Conservation (phyloP, 192 early-diverging fungal species). For the Nowakowskiella sp. region DNA sequence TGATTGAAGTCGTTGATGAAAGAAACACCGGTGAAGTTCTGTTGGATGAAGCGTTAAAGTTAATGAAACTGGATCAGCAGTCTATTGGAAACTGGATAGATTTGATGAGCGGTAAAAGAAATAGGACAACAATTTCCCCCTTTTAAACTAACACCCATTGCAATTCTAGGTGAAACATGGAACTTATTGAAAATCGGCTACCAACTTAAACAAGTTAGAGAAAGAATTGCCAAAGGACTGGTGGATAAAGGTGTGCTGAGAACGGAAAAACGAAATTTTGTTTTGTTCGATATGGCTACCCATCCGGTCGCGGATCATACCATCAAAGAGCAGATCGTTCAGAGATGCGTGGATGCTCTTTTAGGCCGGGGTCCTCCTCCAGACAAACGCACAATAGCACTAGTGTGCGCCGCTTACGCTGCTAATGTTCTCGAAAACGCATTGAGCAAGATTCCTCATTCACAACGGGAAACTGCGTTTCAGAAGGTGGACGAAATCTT, state of each 20-base stretch:
- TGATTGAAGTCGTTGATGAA: constrained; percentile 74
- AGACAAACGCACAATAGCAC: constrained; percentile 65
- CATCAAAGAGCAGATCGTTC: constrained; percentile 82
- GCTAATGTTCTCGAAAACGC: constrained; percentile 98
- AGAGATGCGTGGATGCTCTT: constrained; percentile 70
- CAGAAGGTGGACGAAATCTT: constrained; percentile 82
- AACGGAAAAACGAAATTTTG: constrained; percentile 92
- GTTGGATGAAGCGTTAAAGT: constrained; percentile 85
- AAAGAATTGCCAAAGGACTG: constrained; percentile 89
- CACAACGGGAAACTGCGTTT: constrained; percentile 82
- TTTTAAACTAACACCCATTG: background rate
- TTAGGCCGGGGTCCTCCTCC: constrained; percentile 59
- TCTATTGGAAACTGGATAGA: constrained; percentile 93
- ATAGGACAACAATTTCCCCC: background rate
- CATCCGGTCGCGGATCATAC: constrained; percentile 86
- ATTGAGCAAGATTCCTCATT: constrained; percentile 69
- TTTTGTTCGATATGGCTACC: constrained; percentile 96
- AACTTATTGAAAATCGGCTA: constrained; percentile 94
- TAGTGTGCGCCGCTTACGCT: constrained; percentile 93
- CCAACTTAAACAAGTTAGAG: constrained; percentile 94
- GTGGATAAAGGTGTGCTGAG: constrained; percentile 97
- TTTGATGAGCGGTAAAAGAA: constrained; percentile 78
- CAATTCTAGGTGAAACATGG: constrained; percentile 86
- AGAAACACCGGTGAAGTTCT: constrained; percentile 87
- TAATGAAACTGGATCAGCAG: constrained; percentile 82